These are phyloP conservation scores for Geranium incanum DNA, from an alignment of 441 rosid genomes.

Conservation along the genomic window DNA sequence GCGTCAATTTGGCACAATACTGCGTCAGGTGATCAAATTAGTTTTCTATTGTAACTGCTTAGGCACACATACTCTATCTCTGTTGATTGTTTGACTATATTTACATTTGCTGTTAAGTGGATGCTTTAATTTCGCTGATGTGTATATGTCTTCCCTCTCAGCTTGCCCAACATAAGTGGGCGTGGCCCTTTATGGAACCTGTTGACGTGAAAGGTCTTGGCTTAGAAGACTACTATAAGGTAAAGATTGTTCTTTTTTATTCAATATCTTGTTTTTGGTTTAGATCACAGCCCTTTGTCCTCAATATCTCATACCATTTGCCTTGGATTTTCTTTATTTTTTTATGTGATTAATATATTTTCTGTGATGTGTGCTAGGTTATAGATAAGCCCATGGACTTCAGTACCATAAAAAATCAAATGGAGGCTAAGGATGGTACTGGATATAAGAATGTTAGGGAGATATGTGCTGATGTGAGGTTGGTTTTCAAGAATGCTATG, in stretches of 20 bases:
- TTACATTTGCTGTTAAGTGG: neutral
- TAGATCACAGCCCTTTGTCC: neutral
- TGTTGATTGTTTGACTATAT: neutral
- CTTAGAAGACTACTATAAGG: slow-evolving; percentile 84
- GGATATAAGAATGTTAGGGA: slow-evolving; percentile 88
- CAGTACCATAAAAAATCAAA: slow-evolving; percentile 74
- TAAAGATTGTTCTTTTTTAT: slow-evolving; percentile 17
- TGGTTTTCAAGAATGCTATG: slow-evolving; percentile 96
- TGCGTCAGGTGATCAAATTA: neutral
- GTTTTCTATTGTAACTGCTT: neutral
- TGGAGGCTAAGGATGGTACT: slow-evolving; percentile 83
- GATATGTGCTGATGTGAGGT: slow-evolving; percentile 86
- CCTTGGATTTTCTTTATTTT: slow-evolving; percentile 4
- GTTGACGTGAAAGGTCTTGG: slow-evolving; percentile 90
- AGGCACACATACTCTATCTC: neutral
- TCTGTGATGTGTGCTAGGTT: slow-evolving; percentile 39
- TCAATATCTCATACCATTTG: neutral
- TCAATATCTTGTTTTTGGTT: neutral
- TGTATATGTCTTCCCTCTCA: slow-evolving; percentile 16
- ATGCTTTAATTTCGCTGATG: neutral
- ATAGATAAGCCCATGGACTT: slow-evolving; percentile 99
- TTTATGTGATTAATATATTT: neutral
- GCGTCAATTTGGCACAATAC: slow-evolving; percentile 47
- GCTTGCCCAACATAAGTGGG: slow-evolving; percentile 93
- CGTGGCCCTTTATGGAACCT: slow-evolving; percentile 88